Evolutionary conservation across 2,329 filamentous ascomycete genomes (phyloP), one percentile per base, ranked within the genome.

Genomic region (Nothophaeocryptopus gaeumannii): DNA sequence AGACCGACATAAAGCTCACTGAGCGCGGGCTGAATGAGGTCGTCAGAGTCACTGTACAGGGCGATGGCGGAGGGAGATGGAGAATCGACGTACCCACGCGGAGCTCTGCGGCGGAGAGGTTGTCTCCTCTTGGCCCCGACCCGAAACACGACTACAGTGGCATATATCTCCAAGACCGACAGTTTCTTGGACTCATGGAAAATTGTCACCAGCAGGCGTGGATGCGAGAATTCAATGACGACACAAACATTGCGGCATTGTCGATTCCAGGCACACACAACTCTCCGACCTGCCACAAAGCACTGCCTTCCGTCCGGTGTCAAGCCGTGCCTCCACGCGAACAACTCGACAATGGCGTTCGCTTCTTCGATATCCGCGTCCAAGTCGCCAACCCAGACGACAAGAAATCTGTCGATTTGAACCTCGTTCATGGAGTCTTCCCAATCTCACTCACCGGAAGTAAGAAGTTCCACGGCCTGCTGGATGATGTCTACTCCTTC

Each of bases 241-340:
- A 83, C 14, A 85, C 82, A 44, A 83, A 89, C 1, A 76, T 97
- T 4, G 87, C 88, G 1, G 79, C 85, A 2, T 81, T 99, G 42
- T 93, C 87, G 42, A 93, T 97, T 55, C 93, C 93, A 0, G 93
- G 93, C 56, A 96, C 93, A 0, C 93, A 99, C 76, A 97, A 99
- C 73, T 89, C 88, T 13, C 89, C 93, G 5, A 95, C 91, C 8
- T 86, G 82, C 72, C 79, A 95, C 74, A 79, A 82, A 41, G 91
- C 93, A 10, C 79, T 96, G 5, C 93, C 93, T 1, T 95, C 89
- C 1, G 93, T 97, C 33, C 86, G 93, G 34, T 97, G 93, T 70
- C 93, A 99, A 72, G 85, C 88, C 31, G 89, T 91, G 13, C 77
- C 81, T 53, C 78, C 95, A 5, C 76, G 78, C 41, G 82, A 85